Base-by-base conservation (phyloP, 1,284 basidiomycete genomes). In the Wallemia hederae region DNA sequence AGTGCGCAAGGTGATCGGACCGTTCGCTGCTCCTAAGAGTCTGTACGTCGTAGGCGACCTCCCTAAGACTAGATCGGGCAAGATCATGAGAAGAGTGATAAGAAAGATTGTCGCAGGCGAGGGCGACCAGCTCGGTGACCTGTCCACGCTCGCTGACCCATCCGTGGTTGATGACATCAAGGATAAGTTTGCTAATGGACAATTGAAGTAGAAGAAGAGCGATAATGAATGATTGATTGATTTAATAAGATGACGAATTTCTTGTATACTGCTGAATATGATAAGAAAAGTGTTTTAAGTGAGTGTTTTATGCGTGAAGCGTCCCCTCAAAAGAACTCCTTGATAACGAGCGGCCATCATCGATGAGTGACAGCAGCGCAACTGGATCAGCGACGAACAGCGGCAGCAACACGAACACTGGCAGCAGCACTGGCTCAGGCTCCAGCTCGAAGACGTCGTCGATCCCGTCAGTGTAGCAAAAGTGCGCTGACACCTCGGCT, bases 41-140 rank as follows among this genome's bases (percentile, higher is more conserved):
- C 81, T 96, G 67, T 82, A 80, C 71, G 75, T 96, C 66, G 83
- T 92, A 65, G 66, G 68, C 34, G 91, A 96, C 71, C 74, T 97
- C 62, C 92, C 92, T 59, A 97, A 97, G 80, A 98, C 92, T 58
- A 78, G 91, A 60, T 86, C 83, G n/a, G 92, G 92, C 55, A 97
- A 96, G 81, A 83, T 89, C 71, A 90, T 96, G 82, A 80, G 90
- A 61, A 79, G 92, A 60, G 83, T 94, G 63, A 79, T 96, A 76
- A 80, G 92, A 68, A 97, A 98, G 80, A 86, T 97, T 69, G 83
- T 88, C 57, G 83, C 85, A 1, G 85, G 87, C 59, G 90, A 97
- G 70, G 85, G 80, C 24, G 90, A 97, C 72, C 83, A 89, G 71
- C 79, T 98, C 55, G 73, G 73, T 34, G 56, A 58, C 24, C 56